These are phyloP conservation scores for Cajanus cajan DNA, from an alignment of 306 rosid species.

Conservation along the genomic window DNA sequence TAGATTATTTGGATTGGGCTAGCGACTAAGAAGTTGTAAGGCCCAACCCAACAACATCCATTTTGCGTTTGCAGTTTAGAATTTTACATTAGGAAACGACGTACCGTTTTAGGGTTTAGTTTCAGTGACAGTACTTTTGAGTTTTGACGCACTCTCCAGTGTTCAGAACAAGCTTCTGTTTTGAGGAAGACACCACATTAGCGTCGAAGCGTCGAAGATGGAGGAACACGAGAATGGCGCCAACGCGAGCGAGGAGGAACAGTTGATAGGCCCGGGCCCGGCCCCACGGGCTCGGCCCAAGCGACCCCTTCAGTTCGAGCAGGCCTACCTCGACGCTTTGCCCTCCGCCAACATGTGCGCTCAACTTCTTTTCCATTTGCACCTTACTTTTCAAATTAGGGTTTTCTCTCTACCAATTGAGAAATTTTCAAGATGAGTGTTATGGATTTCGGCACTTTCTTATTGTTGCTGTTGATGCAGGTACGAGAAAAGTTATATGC, in stretches of 20 bases:
- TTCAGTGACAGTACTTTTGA: not conserved
- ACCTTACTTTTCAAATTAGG: conserved; percentile 23
- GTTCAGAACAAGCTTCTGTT: no score
- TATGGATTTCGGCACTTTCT: not conserved
- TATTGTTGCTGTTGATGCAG: conserved; percentile 33
- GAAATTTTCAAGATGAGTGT: not conserved
- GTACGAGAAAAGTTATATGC: conserved; percentile 99
- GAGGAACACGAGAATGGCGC: conserved; percentile 43
- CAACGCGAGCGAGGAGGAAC: conserved; percentile 46
- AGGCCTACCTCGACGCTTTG: conserved; percentile 83
- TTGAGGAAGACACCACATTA: no score
- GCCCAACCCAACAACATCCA: not conserved
- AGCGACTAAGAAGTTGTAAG: not conserved
- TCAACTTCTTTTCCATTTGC: not conserved
- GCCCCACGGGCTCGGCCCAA: conserved; percentile 77
- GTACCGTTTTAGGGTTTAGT: conserved; percentile 6
- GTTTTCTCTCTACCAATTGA: conserved; percentile 11
- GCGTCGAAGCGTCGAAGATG: conserved; percentile 23
- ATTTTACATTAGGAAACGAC: conserved; percentile 1
- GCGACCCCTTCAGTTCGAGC: conserved; percentile 97
- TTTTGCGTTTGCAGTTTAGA: not conserved
- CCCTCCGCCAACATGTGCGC: conserved; percentile 80
- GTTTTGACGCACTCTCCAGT: not conserved
- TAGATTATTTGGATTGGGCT: not conserved
- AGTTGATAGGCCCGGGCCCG: conserved; percentile 74